A percentile compares a stretch with the other conserved stretches of the same genome.
These are phyloP conservation scores for Endotrypanum monterogeii DNA, from an alignment of 208 protist species.

Conservation along the genomic window DNA sequence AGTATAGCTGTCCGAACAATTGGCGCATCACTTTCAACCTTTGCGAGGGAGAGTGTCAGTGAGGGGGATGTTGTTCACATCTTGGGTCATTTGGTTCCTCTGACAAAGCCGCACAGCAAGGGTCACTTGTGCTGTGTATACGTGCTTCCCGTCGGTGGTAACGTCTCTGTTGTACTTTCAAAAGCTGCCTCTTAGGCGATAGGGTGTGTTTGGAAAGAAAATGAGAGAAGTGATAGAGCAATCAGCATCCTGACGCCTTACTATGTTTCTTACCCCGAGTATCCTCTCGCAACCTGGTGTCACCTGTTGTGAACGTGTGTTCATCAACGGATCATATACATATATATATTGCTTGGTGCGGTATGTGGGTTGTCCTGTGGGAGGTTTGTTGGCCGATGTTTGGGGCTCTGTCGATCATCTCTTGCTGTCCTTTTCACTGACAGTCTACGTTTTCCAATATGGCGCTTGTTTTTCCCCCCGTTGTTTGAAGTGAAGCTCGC, in stretches of 20 bases:
- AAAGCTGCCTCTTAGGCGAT: constrained; percentile 1
- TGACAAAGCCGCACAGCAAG: background rate
- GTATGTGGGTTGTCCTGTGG: background rate
- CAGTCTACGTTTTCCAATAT: constrained; percentile 12
- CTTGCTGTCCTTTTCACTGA: constrained; percentile 8
- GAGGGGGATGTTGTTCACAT: constrained; percentile 83
- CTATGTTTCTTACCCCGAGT: background rate
- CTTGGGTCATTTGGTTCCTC: constrained; percentile 71
- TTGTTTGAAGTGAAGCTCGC: background rate
- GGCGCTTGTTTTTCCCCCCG: constrained; percentile 13
- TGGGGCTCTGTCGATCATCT: constrained; percentile 6
- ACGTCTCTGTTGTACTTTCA: constrained; percentile 67
- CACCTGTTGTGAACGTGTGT: background rate
- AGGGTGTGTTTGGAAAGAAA: background rate
- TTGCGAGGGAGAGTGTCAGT: constrained; percentile 47
- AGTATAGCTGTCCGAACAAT: constrained; percentile 55
- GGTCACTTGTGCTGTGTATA: constrained; percentile 40
- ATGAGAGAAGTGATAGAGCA: background rate
- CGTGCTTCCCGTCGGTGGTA: constrained; percentile 76
- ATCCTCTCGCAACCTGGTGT: background rate
- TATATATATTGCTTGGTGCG: background rate
- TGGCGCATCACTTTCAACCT: constrained; percentile 57
- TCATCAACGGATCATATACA: background rate
- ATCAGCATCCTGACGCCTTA: too few species aligned
- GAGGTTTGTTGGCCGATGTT: background rate